Evolutionary conservation across 1,139 yeast species (phyloP), one percentile per base, ranked within the genome.

Genomic region (Candida sojae): DNA sequence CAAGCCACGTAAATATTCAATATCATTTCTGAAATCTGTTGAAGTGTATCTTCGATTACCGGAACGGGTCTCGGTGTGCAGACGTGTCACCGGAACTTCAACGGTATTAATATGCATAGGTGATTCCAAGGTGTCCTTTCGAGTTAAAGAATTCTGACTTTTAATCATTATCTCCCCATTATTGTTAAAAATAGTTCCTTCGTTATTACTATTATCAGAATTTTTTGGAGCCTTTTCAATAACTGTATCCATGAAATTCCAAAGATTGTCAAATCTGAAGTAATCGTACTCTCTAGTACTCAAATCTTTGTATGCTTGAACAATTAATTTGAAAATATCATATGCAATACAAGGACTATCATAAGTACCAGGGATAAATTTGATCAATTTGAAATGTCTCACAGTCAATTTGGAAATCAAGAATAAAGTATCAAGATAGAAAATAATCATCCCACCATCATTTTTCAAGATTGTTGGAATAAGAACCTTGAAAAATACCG

Each of bases 401-500:
- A 72, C 58, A 6, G 71, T 60, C 33, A 76, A 56, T 36, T 63
- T 61, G 5, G 76, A 53, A 12, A 75, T 61, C 43, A 73, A 61
- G 49, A 73, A 70, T 8, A 77, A 58, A 1, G 77, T 62, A 50
- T 76, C 80, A 58, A 73, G 56, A 53, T 75, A 75, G 44, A 65
- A 64, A 10, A 75, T 73, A 25, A 75, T 66, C 46, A 75, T 65
- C 33, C 72, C 73, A 9, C 74, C 71, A 45, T 75, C 79, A 57
- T 77, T 76, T 43, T 62, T 67, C 47, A 76, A 60, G 4, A 75
- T 57, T 17, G 62, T 63, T 39, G 67, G 70, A 12, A 78, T 56
- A n/a, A 79, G 55, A 0, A 62, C 69, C 43, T 68, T 64, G 57
- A 79, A 71, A 51, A 79, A 77, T 1, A 70, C 75, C 0, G 80